phyloP scores from a whole-genome alignment of 1,284 basidiomycete species.

The Austroboletus rostrupii region DNA sequence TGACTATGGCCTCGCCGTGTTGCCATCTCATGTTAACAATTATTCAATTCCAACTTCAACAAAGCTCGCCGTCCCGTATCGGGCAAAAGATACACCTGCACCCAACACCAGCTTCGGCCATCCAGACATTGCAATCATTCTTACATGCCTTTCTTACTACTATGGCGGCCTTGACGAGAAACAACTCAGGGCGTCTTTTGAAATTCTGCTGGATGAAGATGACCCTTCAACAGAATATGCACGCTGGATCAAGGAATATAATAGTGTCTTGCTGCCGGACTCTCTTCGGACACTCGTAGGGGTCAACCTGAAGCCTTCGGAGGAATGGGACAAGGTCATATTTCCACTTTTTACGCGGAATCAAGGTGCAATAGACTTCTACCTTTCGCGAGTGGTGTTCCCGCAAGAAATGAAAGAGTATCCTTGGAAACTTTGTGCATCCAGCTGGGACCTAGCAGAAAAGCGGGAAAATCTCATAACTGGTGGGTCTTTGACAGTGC shows the following conservation, averaged over 20 bases:
- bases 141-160: conserved; percentile 34
- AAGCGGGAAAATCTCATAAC: not conserved
- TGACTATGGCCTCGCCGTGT: conserved; percentile 33
- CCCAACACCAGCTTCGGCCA: conserved; percentile 16
- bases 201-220: conserved; percentile 37
- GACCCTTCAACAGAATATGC: conserved; percentile 42
- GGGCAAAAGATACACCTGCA: too few relatives aligned
- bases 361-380: too few relatives aligned
- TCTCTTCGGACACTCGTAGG: conserved; percentile 14
- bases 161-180: conserved; percentile 9
- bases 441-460: conserved; percentile 48
- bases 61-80: not conserved
- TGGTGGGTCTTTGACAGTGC: conserved; percentile 2
- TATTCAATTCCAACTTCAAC: conserved; percentile 33
- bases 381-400: conserved; percentile 2
- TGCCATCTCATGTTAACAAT: conserved; percentile 9
- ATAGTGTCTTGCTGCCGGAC: conserved; percentile 20
- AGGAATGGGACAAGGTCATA: conserved; percentile 30
- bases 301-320: conserved; percentile 38
- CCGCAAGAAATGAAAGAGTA: conserved; percentile 40
- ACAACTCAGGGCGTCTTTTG: conserved; percentile 38
- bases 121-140: conserved; percentile 42
- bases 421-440: conserved; percentile 40
- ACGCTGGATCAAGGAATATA: conserved; percentile 33
- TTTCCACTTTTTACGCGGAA: conserved; percentile 33